Evolutionary conservation across 495 filamentous ascomycete species (phyloP).

Genomic region (Aspergillus conjunctus): DNA sequence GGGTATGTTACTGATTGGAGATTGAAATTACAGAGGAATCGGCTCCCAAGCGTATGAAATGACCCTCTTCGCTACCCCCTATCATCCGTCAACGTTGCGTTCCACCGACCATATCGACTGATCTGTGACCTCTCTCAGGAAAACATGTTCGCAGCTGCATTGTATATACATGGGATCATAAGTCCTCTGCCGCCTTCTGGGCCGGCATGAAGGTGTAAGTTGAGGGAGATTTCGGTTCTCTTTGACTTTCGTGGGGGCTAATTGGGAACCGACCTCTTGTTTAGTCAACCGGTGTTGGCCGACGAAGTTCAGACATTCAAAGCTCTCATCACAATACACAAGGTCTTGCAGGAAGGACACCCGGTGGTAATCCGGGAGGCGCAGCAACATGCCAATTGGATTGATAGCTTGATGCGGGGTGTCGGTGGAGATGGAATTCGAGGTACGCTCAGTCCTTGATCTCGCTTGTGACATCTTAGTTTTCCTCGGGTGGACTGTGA

Average conservation of each 20-base stretch:
- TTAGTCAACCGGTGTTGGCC: constrained; percentile 88
- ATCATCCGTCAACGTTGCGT: neutral
- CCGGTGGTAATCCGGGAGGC: constrained; percentile 85
- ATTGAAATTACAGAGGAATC: constrained; percentile 69
- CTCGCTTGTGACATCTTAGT: too few species aligned
- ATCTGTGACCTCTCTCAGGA: constrained; percentile 43
- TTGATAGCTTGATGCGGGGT: constrained; percentile 88
- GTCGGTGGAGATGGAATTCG: constrained; percentile 83
- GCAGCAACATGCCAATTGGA: constrained; percentile 83
- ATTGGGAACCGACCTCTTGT: constrained; percentile 2
- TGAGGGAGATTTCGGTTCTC: neutral
- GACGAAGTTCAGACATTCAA: constrained; percentile 96
- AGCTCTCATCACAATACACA: constrained; percentile 88
- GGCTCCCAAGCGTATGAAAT: constrained; percentile 79
- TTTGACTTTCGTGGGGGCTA: neutral
- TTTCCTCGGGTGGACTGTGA: neutral
- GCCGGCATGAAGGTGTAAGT: constrained; percentile 96
- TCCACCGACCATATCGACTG: neutral
- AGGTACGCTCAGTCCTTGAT: constrained; percentile 47
- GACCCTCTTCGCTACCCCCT: neutral
- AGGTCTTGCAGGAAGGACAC: constrained; percentile 96
- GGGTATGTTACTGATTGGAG: constrained; percentile 31
- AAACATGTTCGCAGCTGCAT: constrained; percentile 99
- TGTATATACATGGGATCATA: constrained; percentile 99
- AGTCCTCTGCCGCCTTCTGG: constrained; percentile 95